These are phyloP conservation scores for Saturnispora zaruensis DNA, from an alignment of 805 yeast genomes.

Conservation along the genomic window DNA sequence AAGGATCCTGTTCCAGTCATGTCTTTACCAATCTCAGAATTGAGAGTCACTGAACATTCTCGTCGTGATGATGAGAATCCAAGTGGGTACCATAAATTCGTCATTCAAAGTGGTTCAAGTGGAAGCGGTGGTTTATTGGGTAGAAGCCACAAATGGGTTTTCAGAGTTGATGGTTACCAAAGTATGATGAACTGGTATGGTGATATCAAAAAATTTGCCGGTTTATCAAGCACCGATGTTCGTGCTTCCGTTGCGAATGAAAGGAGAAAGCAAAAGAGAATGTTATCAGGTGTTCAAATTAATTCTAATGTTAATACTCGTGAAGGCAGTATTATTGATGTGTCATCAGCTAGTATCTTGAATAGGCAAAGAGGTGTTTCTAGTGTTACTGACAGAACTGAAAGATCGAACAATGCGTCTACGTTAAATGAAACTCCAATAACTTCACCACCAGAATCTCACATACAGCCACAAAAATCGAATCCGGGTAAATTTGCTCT, in stretches of 20 bases:
- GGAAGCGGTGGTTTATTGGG: conserved; percentile 64
- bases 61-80: conserved; percentile 52
- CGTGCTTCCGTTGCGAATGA: conserved; percentile 41
- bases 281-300: neutral
- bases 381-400: conserved; percentile 2
- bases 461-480: neutral
- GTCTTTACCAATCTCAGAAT: conserved; percentile 72
- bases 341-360: neutral
- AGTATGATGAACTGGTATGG: conserved; percentile 79
- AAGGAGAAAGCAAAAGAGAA: conserved; percentile 22
- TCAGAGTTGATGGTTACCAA: conserved; percentile 77
- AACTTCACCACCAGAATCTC: conserved; percentile 5
- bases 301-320: conserved; percentile 10
- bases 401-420: conserved; percentile 2
- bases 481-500: conserved; percentile 7
- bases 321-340: conserved; percentile 1
- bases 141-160: conserved; percentile 90
- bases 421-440: conserved; percentile 6
- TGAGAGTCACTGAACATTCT: conserved; percentile 76
- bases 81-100: conserved; percentile 62
- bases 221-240: conserved; percentile 50
- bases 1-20: conserved; percentile 75
- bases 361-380: conserved; percentile 5
- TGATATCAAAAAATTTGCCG: conserved; percentile 62
- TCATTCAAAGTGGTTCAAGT: conserved; percentile 63